Evolutionary conservation across 83 land plant species (phyloP), one percentile per base, ranked within the genome.

Genomic region (Larix sibirica): DNA sequence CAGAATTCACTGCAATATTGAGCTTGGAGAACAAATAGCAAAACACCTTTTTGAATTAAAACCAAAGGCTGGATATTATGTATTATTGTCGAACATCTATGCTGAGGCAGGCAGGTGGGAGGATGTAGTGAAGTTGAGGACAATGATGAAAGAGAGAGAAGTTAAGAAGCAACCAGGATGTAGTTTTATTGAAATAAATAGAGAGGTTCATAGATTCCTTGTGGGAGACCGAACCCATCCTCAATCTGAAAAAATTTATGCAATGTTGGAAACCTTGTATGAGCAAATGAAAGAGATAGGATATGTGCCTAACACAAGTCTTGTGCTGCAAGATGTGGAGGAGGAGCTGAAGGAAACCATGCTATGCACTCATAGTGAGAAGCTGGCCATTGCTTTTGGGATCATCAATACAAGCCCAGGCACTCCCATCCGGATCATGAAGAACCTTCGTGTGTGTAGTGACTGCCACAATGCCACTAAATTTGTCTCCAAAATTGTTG

Each of bases 41-140:
- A 23, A 64, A 8, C 67, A 23, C 26, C 21, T 64, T 64, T 64
- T 64, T n/a, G 67, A 64, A 64, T 64, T 64, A 8, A 23, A 64
- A 23, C 67, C 67, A n/a, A 64, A 64, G 1, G 67, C 67, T n/a
- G 67, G 24, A n/a, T n/a, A n/a, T n/a, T 64, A 64, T 64, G 67
- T 64, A 64, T 64, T 64, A 23, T 23, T 64, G 21, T 64, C 67
- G 21, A 64, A 64, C 26, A n/a, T 23, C 21, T 64, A n/a, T 64
- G 21, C 67, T 20, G 26, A n/a, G 67, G 67, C 67, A 4, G 66
- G 66, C n/a, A 20, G 66, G 24, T 63, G 66, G 66, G 66, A 63
- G n/a, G 66, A 63, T 63, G 67, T 23, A n/a, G 67, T 23, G 67
- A 64, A 64, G 67, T 64, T 64, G 67, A 64, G 67, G 21, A n/a